phyloP scores from a whole-genome alignment of 1,284 basidiomycete species.

The Puccinia polysora region DNA sequence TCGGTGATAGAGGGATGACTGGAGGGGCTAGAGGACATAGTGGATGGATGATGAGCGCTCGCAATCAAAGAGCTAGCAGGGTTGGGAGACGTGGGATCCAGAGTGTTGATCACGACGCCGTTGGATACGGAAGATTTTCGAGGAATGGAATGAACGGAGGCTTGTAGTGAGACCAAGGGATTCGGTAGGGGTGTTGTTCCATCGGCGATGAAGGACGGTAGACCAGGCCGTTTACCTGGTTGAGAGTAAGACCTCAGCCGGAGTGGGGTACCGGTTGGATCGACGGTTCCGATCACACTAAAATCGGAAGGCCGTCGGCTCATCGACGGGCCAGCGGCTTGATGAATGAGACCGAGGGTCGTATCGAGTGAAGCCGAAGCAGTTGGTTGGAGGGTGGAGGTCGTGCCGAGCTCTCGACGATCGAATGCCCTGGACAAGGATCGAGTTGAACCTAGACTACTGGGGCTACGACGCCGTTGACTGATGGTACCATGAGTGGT shows the following conservation, averaged over 20 bases:
- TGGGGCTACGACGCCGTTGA: slow-evolving; percentile 12
- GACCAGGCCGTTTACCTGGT: slow-evolving; percentile 25
- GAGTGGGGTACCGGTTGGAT: slow-evolving; percentile 11
- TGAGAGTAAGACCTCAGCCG: slow-evolving; percentile 32
- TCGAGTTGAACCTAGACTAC: slow-evolving; percentile 5
- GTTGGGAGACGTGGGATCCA: too few relatives aligned
- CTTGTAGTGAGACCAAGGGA: neutral
- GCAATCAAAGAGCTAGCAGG: too few relatives aligned
- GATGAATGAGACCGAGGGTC: too few relatives aligned
- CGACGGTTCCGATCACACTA: neutral
- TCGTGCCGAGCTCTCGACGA: neutral
- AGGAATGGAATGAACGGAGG: neutral
- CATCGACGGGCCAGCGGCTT: too few relatives aligned
- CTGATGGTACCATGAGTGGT: slow-evolving; percentile 30
- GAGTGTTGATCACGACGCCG: too few relatives aligned
- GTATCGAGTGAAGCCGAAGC: slow-evolving; percentile 6
- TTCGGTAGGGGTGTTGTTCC: slow-evolving; percentile 3
- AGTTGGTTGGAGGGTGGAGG: neutral
- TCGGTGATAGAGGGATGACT: slow-evolving; percentile 5
- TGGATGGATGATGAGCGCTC: too few relatives aligned
- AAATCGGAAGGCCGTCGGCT: slow-evolving; percentile 14
- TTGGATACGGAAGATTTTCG: neutral
- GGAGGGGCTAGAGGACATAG: neutral
- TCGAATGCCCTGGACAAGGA: neutral
- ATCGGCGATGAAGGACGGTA: neutral